Evolutionary conservation across 306 rosid genomes (phyloP).

Genomic region (Lathyrus oleraceus): DNA sequence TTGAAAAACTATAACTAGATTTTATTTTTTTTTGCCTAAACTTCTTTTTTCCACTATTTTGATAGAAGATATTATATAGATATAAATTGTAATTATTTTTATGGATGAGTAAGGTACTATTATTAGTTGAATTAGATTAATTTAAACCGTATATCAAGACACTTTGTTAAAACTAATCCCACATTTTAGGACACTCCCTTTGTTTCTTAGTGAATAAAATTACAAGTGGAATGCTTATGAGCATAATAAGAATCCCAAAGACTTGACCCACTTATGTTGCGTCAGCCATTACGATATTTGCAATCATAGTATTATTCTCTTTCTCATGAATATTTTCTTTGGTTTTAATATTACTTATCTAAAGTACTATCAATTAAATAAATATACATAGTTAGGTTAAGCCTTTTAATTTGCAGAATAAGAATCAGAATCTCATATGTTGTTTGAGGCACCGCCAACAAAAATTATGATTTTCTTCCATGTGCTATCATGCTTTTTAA

Average conservation of each 20-base stretch:
- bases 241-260: slow-evolving; percentile 9
- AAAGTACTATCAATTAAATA: slow-evolving; percentile 10
- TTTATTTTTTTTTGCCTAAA: no score
- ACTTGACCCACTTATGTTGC: slow-evolving; percentile 34
- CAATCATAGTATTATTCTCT: slow-evolving; percentile 31
- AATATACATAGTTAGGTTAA: slow-evolving; percentile 8
- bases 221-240: slow-evolving; percentile 33
- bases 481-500: slow-evolving; percentile 51
- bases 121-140: no score
- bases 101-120: no score
- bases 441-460: slow-evolving; percentile 29
- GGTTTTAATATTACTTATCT: slow-evolving; percentile 12
- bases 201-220: slow-evolving; percentile 28
- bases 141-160: no score
- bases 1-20: no score
- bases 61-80: no score
- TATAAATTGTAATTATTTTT: no score
- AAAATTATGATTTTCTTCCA: slow-evolving; percentile 31
- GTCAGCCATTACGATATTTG: slow-evolving; percentile 32
- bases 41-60: no score
- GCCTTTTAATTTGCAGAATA: slow-evolving; percentile 35
- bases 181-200: slow-evolving; percentile 34
- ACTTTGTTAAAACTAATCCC: slow-evolving; percentile 39
- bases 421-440: slow-evolving; percentile 55
- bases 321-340: slow-evolving; percentile 23